Conservation (phyloP, 2,329 filamentous ascomycete genomes). For the Colletotrichum sansevieriae region DNA sequence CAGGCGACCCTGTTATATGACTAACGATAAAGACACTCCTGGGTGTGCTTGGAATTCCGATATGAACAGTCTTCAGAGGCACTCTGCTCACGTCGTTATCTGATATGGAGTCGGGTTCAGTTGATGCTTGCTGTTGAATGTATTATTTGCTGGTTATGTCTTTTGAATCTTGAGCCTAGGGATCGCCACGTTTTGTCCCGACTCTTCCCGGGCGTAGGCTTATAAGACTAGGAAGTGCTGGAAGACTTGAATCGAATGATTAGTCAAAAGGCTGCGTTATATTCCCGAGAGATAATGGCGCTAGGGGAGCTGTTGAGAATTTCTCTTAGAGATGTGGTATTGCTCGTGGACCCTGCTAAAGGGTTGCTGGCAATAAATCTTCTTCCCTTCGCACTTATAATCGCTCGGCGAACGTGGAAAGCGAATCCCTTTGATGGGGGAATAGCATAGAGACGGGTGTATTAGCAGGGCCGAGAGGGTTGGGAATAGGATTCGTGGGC, state of each 20-base stretch:
- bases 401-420: background rate
- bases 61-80: background rate
- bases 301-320: background rate
- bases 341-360: background rate
- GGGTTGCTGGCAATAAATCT: background rate
- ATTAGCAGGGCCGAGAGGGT: background rate
- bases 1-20: background rate
- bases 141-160: background rate
- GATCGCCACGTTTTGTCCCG: conserved; percentile 5
- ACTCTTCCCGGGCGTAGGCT: conserved; percentile 2
- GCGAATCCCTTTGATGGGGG: background rate
- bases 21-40: background rate
- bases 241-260: background rate
- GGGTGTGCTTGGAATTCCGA: background rate
- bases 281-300: background rate
- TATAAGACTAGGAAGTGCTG: background rate
- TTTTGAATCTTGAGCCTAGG: background rate
- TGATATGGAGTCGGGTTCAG: background rate
- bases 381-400: background rate
- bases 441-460: background rate
- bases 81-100: background rate
- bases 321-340: background rate
- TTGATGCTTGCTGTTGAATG: background rate
- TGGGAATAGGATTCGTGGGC: background rate
- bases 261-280: background rate